Base-by-base conservation (phyloP, 1,139 yeast genomes). In the Debaryomycetaceae sp. region DNA sequence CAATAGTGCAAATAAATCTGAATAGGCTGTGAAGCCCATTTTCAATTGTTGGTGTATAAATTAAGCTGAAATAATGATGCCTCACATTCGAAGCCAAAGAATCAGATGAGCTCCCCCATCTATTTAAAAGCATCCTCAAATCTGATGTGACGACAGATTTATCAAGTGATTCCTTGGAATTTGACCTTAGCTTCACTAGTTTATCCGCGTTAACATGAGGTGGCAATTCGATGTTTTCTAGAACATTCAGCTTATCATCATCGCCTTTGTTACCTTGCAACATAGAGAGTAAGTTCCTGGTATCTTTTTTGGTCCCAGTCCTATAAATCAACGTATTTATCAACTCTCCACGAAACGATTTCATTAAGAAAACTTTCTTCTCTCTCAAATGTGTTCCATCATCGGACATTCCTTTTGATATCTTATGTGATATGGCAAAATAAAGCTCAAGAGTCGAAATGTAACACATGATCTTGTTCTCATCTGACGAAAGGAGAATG, bases 151-250 rank as follows among this genome's bases (percentile, higher is more conserved):
- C 57, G 6, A 46, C 37, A 6, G 37, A 40, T 31, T 44, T 50
- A n/a, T 39, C 42, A 2, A 36, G 24, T 5, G 35, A 23, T 3
- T 5, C 24, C 13, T 38, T 14, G n/a, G 36, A 27, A 31, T 37
- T 11, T 41, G 24, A 27, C 4, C 46, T 36, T 8, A 56, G 34
- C 13, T 35, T 34, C 9, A 42, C 36, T 7, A 48, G 24, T 34
- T 62, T 65, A 20, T 50, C 58, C 1, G 72, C 73, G 49, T 72
- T 63, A 8, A 73, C 66, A 44, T 65, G 59, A 1, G 70, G 65
- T 1, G 78, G 78, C n/a, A 73, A 55, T 42, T 69, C 68, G 23
- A 73, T 62, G 29, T 63, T 56, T 43, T 73, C 76, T 2, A 72
- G 50, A 34, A 52, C 58, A 46, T 71, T 71, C 1, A 42, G 40